phyloP scores from a whole-genome alignment of 2,329 filamentous ascomycete species.

The Chaetomium olivaceum region DNA sequence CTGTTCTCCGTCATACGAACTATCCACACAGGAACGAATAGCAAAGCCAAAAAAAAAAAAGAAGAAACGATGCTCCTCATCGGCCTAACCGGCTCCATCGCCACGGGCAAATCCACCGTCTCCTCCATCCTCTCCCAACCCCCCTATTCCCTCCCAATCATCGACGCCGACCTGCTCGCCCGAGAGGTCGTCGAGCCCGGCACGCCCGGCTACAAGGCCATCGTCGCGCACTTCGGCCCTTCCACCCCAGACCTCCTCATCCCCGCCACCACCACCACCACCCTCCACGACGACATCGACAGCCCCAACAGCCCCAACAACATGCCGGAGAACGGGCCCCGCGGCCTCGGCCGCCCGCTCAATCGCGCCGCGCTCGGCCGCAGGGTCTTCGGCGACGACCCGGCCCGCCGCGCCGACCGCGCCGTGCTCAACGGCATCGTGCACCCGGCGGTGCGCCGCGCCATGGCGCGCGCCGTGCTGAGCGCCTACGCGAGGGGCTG shows the following conservation, averaged over 20 bases:
- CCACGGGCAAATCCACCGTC: constrained; percentile 96
- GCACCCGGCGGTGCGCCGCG: constrained; percentile 82
- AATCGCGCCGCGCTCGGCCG: constrained; percentile 84
- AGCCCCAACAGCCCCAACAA: constrained; percentile 39
- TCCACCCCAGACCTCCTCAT: constrained; percentile 85
- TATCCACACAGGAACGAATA: neutral
- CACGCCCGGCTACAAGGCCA: constrained; percentile 77
- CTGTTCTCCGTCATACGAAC: neutral
- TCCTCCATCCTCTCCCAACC: constrained; percentile 76
- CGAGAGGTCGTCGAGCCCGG: constrained; percentile 94
- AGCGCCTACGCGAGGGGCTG: constrained; percentile 70
- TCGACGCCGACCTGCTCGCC: constrained; percentile 91
- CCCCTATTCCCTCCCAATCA: constrained; percentile 83
- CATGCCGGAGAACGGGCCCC: constrained; percentile 55
- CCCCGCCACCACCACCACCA: constrained; percentile 36
- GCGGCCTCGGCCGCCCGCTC: constrained; percentile 69
- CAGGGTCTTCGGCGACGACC: constrained; percentile 79
- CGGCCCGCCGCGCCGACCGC: constrained; percentile 70
- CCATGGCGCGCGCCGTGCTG: constrained; percentile 77
- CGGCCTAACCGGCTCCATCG: constrained; percentile 94
- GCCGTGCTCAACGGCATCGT: constrained; percentile 84
- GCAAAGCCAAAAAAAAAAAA: constrained; percentile 9
- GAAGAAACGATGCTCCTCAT: constrained; percentile 77
- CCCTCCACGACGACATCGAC: too few species aligned
- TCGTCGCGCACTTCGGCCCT: constrained; percentile 77